Evolutionary conservation across 2,329 filamentous ascomycete genomes (phyloP), one percentile per base, ranked within the genome.

Genomic region (Diaporthe batatas): DNA sequence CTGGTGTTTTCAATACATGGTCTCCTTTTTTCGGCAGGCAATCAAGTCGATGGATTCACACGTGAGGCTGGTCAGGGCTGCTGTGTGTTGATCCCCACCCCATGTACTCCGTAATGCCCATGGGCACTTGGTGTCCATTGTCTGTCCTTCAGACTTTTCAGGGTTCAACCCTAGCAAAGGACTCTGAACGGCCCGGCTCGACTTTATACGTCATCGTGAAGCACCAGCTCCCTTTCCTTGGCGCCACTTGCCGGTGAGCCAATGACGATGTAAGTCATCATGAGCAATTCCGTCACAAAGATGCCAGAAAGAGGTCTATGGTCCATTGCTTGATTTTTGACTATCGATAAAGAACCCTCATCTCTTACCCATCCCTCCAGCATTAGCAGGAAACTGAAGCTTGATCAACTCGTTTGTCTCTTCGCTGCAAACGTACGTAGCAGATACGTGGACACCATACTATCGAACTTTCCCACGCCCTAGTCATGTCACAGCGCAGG

Each of bases 401-500:
- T 1, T 23, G 21, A 18, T 34, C 29, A 36, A 65, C 3, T 21
- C 10, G 7, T 34, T 14, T 25, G 11, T 34, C 53, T 34, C 29
- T 36, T 12, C 34, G 18, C 59, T 64, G 16, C 25, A 36, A 44
- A 23, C 23, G 3, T 47, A 49, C 25, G 23, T n/a, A 6, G 14
- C 44, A 51, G 39, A 29, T 21, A 23, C 7, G 14, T 29, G 44
- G 8, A 11, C 21, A 51, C 62, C 29, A 67, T 8, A 39, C 6
- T n/a, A 53, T 23, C 32, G 1, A 29, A 36, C 7, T 14, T 49
- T 39, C 42, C 53, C 42, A 54, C 44, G n/a, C 47, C 11, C n/a
- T 51, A 49, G 58, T 29, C 23, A 75, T 75, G 74, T 75, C 74
- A 36, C 72, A 74, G 44, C 74, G 70, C 47, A 65, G 54, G 23